Evolutionary conservation across 176 grass and related monocot species (phyloP), one percentile per base, ranked within the genome.

Genomic region (Zea luxurians): DNA sequence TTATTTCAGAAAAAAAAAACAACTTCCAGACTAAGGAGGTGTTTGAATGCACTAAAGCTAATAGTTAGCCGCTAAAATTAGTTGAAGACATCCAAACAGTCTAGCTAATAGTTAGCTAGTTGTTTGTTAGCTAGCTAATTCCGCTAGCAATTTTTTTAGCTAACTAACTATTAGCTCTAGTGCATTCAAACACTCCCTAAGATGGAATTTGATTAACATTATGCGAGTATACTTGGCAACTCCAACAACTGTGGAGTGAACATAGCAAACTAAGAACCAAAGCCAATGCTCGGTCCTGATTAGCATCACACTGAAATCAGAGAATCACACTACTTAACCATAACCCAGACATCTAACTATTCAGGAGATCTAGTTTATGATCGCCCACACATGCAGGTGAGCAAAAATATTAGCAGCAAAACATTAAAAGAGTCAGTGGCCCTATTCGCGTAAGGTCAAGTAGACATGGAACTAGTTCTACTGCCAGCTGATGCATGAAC

Each of bases 401-500:
- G 18, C 36, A 80, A 52, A 75, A n/a, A 64, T 44, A 70, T 3
- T 45, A 13, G 43, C 7, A 44, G 45, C 35, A 62, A 21, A 7
- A 17, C 13, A 45, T 13, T 7, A 1, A 10, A 13, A 10, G 35
- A 6, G 64, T 54, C 40, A 64, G 21, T 61, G 44, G 70, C 13
- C 35, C 53, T 68, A 20, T 41, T 49, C 57, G 7, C 5, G 16
- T 43, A 35, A 52, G 6, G 5, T 3, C 4, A 74, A 18, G 2
- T 27, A 21, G 65, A 73, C 21, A 68, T 8, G 35, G 12, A 48
- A 42, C 20, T 48, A 41, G 15, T 37, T 13, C 47, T 45, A 66
- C 18, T 37, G 9, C 13, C 21, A 12, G 71, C 41, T 7, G 5
- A 46, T 80, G 18, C 41, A 76, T 64, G 71, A 84, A 84, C 70